Percentiles rank a stretch among this genome's conserved stretches.
Evolutionary conservation across 179 eudicot genomes (phyloP).

Genomic region (Dionaea muscipula): DNA sequence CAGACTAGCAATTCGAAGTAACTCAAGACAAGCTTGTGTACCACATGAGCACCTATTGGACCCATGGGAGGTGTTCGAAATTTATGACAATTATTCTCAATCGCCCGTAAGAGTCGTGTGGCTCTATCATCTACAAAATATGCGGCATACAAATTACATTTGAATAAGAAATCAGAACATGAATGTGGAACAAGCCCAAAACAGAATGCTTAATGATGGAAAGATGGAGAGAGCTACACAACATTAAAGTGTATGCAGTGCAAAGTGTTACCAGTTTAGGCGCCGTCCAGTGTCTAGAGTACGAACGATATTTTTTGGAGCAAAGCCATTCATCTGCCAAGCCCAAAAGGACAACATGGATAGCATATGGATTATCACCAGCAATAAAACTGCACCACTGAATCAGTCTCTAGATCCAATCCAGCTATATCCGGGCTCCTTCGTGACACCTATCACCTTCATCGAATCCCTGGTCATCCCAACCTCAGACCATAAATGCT

Average conservation of each 20-base stretch:
- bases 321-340: too few species aligned
- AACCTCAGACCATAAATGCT: conserved; percentile 41
- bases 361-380: too few species aligned
- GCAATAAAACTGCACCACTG: conserved; percentile 1
- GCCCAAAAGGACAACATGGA: too few species aligned
- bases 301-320: too few species aligned
- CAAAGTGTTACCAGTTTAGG: too few species aligned
- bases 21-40: conserved; percentile 17
- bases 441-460: conserved; percentile 19
- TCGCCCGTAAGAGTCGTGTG: conserved; percentile 46
- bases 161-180: too few species aligned
- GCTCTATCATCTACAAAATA: conserved; percentile 68
- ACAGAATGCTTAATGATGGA: too few species aligned
- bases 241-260: too few species aligned
- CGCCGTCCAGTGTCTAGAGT: too few species aligned
- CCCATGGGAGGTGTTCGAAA: conserved; percentile 86
- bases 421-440: conserved; percentile 47
- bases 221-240: too few species aligned
- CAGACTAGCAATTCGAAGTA: too few species aligned
- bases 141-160: neutral
- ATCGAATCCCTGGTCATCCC: conserved; percentile 29
- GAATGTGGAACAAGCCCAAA: too few species aligned
- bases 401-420: conserved; percentile 20
- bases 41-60: conserved; percentile 89
- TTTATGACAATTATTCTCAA: conserved; percentile 55